Percentiles rank a stretch among this genome's conserved stretches.
Conservation (phyloP, 2,329 filamentous ascomycete genomes). For the Sporothrix dimorphospora region DNA sequence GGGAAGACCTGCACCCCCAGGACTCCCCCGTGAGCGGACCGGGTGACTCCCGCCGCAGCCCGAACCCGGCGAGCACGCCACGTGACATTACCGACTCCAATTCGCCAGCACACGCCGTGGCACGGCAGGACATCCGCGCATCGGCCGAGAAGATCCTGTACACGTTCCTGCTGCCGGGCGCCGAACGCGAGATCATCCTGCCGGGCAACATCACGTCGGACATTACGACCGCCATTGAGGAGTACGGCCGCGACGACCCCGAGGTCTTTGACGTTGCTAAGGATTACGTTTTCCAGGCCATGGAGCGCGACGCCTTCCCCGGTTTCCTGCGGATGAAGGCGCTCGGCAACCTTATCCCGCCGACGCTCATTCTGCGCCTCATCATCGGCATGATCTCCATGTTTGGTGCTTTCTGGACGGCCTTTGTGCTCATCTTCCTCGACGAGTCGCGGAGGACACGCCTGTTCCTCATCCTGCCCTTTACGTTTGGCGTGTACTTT, state of each 20-base stretch:
- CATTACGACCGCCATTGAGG: constrained; percentile 86
- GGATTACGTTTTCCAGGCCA: constrained; percentile 99
- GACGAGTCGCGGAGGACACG: constrained; percentile 73
- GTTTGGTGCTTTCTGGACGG: constrained; percentile 92
- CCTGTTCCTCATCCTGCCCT: constrained; percentile 83
- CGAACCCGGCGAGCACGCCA: constrained; percentile 60
- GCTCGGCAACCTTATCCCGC: constrained; percentile 90
- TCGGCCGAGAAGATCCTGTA: constrained; percentile 99
- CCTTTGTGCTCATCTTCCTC: constrained; percentile 90
- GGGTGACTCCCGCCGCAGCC: constrained; percentile 47
- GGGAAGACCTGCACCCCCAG: constrained; percentile 64
- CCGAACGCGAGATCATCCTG: constrained; percentile 93
- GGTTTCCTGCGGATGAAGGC: constrained; percentile 95
- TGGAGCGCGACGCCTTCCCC: constrained; percentile 99
- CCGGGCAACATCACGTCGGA: constrained; percentile 84
- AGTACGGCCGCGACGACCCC: constrained; percentile 88
- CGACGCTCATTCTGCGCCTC: constrained; percentile 82
- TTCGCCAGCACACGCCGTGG: constrained; percentile 81
- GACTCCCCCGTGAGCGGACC: constrained; percentile 57
- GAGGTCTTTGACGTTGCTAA: constrained; percentile 97
- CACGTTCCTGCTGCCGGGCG: constrained; percentile 91
- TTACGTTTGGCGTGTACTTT: constrained; percentile 87
- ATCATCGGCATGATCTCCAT: constrained; percentile 83
- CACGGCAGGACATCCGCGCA: constrained; percentile 85
- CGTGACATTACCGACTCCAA: constrained; percentile 72